These are phyloP conservation scores for Melaleuca alternifolia DNA, from an alignment of 345 rosid species.

Conservation along the genomic window DNA sequence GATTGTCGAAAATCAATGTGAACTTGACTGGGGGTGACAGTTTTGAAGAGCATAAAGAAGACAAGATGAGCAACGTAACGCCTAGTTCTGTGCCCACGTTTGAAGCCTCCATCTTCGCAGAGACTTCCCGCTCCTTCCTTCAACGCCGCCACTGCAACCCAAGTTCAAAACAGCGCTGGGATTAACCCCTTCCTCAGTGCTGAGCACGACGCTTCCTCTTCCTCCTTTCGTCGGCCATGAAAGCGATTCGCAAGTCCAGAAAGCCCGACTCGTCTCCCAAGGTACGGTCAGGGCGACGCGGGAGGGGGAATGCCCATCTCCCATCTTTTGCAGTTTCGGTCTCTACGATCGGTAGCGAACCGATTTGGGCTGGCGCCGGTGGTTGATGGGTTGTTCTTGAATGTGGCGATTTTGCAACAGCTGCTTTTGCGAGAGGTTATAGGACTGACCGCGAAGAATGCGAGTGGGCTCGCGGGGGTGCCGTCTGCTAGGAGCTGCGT, in stretches of 20 bases:
- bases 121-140: constrained; percentile 15
- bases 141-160: background rate
- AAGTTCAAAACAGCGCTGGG: background rate
- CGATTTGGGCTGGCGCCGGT: background rate
- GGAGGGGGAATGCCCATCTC: background rate
- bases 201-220: background rate
- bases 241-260: constrained; percentile 28
- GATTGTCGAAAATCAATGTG: background rate
- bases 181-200: background rate
- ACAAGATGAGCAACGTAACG: background rate
- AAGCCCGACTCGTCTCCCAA: constrained; percentile 40
- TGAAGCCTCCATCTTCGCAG: background rate
- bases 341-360: background rate
- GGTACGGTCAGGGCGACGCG: constrained; percentile 12
- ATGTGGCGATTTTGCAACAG: constrained; percentile 12
- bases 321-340: background rate
- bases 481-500: constrained; percentile 29
- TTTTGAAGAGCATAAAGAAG: background rate
- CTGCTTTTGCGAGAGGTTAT: constrained; percentile 50
- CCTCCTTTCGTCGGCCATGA: constrained; percentile 19
- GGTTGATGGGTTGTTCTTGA: background rate
- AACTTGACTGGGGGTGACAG: background rate
- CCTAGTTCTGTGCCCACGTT: background rate
- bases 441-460: constrained; percentile 56
- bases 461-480: constrained; percentile 57